These are phyloP conservation scores for Delonix regia DNA, from an alignment of 306 rosid species.

Conservation along the genomic window DNA sequence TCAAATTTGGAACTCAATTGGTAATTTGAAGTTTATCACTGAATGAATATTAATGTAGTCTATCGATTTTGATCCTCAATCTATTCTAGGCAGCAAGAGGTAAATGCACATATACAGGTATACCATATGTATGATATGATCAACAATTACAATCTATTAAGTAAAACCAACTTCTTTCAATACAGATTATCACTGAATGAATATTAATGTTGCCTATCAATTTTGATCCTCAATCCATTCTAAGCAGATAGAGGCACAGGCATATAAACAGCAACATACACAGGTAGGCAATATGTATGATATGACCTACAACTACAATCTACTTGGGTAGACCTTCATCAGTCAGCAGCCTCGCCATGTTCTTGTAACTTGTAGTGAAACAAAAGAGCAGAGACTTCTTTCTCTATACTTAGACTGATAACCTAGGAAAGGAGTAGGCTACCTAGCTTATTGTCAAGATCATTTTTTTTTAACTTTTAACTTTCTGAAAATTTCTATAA, in stretches of 20 bases:
- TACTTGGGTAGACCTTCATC: constrained; percentile 1
- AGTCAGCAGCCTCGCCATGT: constrained; percentile 13
- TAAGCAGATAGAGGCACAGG: not conserved
- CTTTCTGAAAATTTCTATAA: not conserved
- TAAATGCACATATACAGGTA: constrained; percentile 10
- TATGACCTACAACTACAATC: not conserved
- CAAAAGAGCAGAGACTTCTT: not conserved
- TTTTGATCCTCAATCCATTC: not conserved
- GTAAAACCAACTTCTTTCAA: not conserved
- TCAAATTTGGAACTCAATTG: constrained; percentile 26
- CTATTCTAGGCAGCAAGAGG: not conserved
- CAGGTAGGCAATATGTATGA: not conserved
- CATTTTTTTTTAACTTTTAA: not conserved
- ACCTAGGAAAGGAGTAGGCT: not conserved
- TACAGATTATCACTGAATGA: not conserved
- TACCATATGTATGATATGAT: not conserved
- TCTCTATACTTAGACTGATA: constrained; percentile 2
- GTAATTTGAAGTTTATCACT: not conserved
- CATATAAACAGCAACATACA: not conserved
- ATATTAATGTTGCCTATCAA: constrained; percentile 6
- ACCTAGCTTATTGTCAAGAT: constrained; percentile 1
- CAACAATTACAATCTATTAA: not conserved
- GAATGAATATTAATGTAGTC: not conserved
- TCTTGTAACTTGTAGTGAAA: not conserved
- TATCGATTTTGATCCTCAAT: constrained; percentile 10